Evolutionary conservation across 176 grass and related monocot species (phyloP), one percentile per base, ranked within the genome.

Genomic region (Triticum turgidum): DNA sequence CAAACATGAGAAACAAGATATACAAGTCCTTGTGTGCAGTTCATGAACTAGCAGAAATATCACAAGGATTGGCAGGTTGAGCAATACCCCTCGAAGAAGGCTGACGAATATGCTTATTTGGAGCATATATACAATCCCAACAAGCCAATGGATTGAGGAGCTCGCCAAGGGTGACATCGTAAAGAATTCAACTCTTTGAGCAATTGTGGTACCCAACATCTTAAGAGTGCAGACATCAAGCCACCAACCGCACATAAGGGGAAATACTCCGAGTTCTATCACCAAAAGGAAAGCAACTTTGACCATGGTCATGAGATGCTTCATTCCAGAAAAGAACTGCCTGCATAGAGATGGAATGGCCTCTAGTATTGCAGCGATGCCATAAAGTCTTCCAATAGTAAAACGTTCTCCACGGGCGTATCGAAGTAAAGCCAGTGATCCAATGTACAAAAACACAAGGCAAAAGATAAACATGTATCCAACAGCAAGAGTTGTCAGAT

Each of bases 91-190:
- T 90, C 97, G 90, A 89, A 99, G 97, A 88, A 99, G 97, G 70
- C 90, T 99, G 24, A 99, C 97, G 80, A 99, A 99, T 86, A 99
- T 99, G 85, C 93, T 96, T 84, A 99, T 99, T 79, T 96, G 94
- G 32, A 99, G 97, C 97, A 99, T 99, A 88, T 99, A 99, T 76
- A 99, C 79, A 80, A 99, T 99, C 27, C 97, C 97, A 88, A 99
- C 92, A 84, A 97, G 88, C 97, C 97, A 99, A 86, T 99, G 97
- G 64, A 99, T 93, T 29, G 90, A 94, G 61, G 88, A 94, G 92
- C 97, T 99, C 41, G 92, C 90, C 88, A 99, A 86, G 34, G 92
- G 97, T 80, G 97, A 94, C 45, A 91, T 72, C 11, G 87, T 85
- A 72, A 99, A 99, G 86, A 99, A 99, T 58, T 97, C 97, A 82